A percentile compares a stretch with the other conserved stretches of the same genome.
Evolutionary conservation across 1,284 basidiomycete species (phyloP).

Genomic region (Malassezia caprae): DNA sequence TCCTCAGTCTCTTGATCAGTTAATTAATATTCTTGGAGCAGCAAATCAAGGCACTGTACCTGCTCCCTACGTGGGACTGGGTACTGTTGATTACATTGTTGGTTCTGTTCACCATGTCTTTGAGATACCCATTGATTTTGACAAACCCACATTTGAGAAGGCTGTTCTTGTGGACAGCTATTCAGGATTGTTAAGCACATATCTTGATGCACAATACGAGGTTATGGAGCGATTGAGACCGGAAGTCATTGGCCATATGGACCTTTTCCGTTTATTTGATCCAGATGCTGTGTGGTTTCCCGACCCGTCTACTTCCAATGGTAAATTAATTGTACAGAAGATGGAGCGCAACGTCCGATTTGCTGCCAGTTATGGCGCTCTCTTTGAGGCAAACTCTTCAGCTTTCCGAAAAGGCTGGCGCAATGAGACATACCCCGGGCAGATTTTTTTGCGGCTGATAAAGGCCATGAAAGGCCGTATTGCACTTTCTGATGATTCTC

Average conservation of each 20-base stretch:
- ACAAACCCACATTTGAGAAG: slow-evolving; percentile 59
- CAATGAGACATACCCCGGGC: slow-evolving; percentile 65
- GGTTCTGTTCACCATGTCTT: slow-evolving; percentile 88
- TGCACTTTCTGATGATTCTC: slow-evolving; percentile 87
- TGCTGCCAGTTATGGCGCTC: slow-evolving; percentile 70
- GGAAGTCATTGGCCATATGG: slow-evolving; percentile 85
- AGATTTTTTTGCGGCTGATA: slow-evolving; percentile 67
- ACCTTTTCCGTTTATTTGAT: slow-evolving; percentile 50
- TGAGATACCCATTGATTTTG: slow-evolving; percentile 84
- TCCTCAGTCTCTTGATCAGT: slow-evolving; percentile 55
- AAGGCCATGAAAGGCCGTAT: slow-evolving; percentile 60
- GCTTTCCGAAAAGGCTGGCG: slow-evolving; percentile 85
- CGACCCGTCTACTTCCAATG: slow-evolving; percentile 57
- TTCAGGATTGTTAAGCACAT: slow-evolving; percentile 19
- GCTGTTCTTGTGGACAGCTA: slow-evolving; percentile 50
- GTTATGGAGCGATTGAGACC: slow-evolving; percentile 58
- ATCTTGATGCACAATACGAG: slow-evolving; percentile 38
- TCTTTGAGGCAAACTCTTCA: slow-evolving; percentile 88
- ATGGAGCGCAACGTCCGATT: slow-evolving; percentile 66
- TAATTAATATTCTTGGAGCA: slow-evolving; percentile 50
- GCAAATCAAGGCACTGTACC: not conserved
- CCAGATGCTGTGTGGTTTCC: slow-evolving; percentile 15
- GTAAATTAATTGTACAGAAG: slow-evolving; percentile 52
- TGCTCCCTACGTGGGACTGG: slow-evolving; percentile 12
- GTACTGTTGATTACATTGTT: slow-evolving; percentile 72